A percentile compares a stretch with the other conserved stretches of the same genome.
These are phyloP conservation scores for Flaveria ramosissima DNA, from an alignment of 129 eudicot genomes.

Conservation along the genomic window DNA sequence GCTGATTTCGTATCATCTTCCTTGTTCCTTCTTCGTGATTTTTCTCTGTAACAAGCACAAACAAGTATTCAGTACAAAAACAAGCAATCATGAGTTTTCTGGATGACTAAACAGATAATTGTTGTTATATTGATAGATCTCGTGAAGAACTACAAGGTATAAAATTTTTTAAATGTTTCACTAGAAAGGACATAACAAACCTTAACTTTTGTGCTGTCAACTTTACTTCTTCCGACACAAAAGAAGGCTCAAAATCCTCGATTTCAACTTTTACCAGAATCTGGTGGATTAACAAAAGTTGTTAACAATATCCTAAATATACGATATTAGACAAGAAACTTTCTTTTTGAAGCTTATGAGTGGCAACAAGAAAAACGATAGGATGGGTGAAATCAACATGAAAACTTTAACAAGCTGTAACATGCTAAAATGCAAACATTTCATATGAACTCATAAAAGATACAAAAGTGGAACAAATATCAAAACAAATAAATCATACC, in stretches of 20 bases:
- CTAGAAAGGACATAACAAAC: slow-evolving; percentile 36
- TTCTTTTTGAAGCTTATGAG: background rate
- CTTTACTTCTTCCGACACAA: slow-evolving; percentile 62
- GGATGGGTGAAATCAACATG: too few relatives aligned
- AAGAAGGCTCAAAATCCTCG: slow-evolving; percentile 46
- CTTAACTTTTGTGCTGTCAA: slow-evolving; percentile 67
- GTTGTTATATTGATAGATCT: background rate
- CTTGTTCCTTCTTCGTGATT: slow-evolving; percentile 51
- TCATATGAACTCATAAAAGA: background rate
- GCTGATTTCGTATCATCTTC: slow-evolving; percentile 58
- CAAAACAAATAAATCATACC: slow-evolving; percentile 39
- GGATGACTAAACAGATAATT: background rate
- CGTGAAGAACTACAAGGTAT: slow-evolving; percentile 4
- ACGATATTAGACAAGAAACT: background rate
- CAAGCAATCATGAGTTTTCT: slow-evolving; percentile 7
- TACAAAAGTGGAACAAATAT: too few relatives aligned
- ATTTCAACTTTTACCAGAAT: slow-evolving; percentile 48
- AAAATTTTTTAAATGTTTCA: background rate
- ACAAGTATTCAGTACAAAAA: slow-evolving; percentile 13
- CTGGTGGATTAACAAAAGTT: slow-evolving; percentile 35
- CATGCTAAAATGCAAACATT: background rate
- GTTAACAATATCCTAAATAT: background rate
- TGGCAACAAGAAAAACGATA: background rate
- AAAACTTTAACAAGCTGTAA: too few relatives aligned
- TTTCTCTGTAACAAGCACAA: slow-evolving; percentile 42